phyloP scores from a whole-genome alignment of 257 asterid species.

The Verbena officinalis region DNA sequence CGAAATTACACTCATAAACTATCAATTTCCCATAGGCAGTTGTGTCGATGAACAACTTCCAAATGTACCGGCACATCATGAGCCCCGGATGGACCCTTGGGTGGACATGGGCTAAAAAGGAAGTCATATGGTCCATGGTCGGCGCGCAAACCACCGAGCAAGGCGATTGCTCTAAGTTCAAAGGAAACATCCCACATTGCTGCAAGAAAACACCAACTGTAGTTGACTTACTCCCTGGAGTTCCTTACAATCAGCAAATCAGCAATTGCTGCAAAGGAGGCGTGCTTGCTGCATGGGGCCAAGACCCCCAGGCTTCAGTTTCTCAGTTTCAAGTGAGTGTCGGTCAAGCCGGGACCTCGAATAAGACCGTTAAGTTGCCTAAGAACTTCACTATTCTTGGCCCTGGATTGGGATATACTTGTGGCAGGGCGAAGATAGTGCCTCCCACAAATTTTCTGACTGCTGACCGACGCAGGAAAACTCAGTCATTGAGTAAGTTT shows the following conservation, averaged over 20 bases:
- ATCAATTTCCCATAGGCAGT: conserved; percentile 50
- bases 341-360: conserved; percentile 77
- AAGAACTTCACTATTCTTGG: conserved; percentile 72
- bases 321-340: conserved; percentile 68
- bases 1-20: no score
- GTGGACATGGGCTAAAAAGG: conserved; percentile 89
- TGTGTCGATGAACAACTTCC: conserved; percentile 73
- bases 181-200: conserved; percentile 77
- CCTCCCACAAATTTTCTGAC: conserved; percentile 70
- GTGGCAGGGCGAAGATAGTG: conserved; percentile 80
- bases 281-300: conserved; percentile 70
- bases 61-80: conserved; percentile 74
- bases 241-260: conserved; percentile 77
- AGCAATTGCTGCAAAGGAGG: conserved; percentile 82
- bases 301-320: conserved; percentile 60
- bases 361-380: conserved; percentile 75
- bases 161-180: conserved; percentile 86
- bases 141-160: conserved; percentile 81
- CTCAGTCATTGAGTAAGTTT: conserved; percentile 71
- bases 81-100: conserved; percentile 80
- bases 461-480: conserved; percentile 67
- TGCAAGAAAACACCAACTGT: conserved; percentile 67
- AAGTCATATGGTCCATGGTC: conserved; percentile 73
- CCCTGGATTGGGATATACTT: conserved; percentile 79
- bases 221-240: conserved; percentile 76